phyloP scores from a whole-genome alignment of 2,329 filamentous ascomycete genomes.

The Penicillium expansum region DNA sequence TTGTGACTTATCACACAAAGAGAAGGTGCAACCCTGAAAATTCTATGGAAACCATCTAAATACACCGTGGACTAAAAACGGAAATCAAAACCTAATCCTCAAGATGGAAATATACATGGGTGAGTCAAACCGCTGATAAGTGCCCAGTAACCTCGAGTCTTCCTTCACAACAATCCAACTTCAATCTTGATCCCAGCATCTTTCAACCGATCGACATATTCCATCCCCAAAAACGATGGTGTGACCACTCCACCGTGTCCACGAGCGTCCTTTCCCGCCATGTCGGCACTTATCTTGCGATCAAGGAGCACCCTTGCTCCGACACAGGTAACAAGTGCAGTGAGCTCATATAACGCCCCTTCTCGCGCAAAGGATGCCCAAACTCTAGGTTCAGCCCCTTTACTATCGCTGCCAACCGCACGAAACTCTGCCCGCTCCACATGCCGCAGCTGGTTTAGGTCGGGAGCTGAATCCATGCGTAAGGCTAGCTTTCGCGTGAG shows the following conservation, averaged over 20 bases:
- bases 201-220: not conserved
- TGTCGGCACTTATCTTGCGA: not conserved
- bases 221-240: not conserved
- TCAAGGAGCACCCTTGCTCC: not conserved
- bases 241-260: not conserved
- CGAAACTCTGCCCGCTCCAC: not conserved
- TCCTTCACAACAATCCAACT: not conserved
- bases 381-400: not conserved
- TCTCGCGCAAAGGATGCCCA: not conserved
- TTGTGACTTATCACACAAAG: too few relatives aligned
- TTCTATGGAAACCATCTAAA: not conserved
- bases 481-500: not conserved
- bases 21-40: not conserved
- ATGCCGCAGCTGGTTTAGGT: not conserved
- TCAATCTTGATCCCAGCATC: not conserved
- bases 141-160: not conserved
- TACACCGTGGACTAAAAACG: not conserved
- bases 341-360: not conserved
- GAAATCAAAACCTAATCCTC: not conserved
- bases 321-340: not conserved
- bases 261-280: not conserved
- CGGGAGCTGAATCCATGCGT: not conserved
- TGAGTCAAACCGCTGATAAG: not conserved
- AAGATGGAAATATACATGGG: not conserved
- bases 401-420: not conserved